Percentiles rank a stretch among this genome's conserved stretches.
Conservation (phyloP, 2,329 filamentous ascomycete genomes). For the Dothiorella sarmentorum region DNA sequence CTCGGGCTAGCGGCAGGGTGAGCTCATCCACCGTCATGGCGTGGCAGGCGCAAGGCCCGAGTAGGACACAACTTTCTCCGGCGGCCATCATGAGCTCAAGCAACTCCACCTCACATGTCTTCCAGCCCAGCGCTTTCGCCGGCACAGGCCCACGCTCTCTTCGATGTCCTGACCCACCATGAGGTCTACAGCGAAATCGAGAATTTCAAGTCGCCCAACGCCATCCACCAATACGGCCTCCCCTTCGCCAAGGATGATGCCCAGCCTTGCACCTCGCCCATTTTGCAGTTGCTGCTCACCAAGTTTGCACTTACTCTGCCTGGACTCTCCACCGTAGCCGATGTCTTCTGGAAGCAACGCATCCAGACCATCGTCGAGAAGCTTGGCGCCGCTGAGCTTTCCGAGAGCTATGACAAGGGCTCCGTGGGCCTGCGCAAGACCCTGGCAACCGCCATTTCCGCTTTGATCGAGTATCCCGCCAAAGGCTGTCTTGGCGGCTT, state of each 20-base stretch:
- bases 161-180: slow-evolving; percentile 54
- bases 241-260: slow-evolving; percentile 56
- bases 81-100: not conserved
- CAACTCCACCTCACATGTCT: not conserved
- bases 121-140: slow-evolving; percentile 36
- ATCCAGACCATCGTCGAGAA: slow-evolving; percentile 32
- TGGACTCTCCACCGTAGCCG: slow-evolving; percentile 60
- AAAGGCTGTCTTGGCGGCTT: slow-evolving; percentile 65
- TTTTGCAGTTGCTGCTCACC: slow-evolving; percentile 66
- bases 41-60: not conserved
- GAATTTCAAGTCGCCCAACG: slow-evolving; percentile 63
- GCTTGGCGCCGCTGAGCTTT: slow-evolving; percentile 65
- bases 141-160: slow-evolving; percentile 48
- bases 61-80: not conserved
- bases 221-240: slow-evolving; percentile 65
- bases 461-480: slow-evolving; percentile 65
- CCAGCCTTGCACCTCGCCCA: slow-evolving; percentile 55
- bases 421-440: slow-evolving; percentile 71
- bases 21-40: slow-evolving; percentile 9
- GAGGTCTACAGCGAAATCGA: slow-evolving; percentile 64
- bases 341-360: slow-evolving; percentile 43
- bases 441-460: slow-evolving; percentile 67
- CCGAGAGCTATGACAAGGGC: slow-evolving; percentile 79
- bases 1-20: not conserved
- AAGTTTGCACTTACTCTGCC: slow-evolving; percentile 64